phyloP scores from a whole-genome alignment of 176 grass and related monocot genomes.

The Saccharum officinarum region DNA sequence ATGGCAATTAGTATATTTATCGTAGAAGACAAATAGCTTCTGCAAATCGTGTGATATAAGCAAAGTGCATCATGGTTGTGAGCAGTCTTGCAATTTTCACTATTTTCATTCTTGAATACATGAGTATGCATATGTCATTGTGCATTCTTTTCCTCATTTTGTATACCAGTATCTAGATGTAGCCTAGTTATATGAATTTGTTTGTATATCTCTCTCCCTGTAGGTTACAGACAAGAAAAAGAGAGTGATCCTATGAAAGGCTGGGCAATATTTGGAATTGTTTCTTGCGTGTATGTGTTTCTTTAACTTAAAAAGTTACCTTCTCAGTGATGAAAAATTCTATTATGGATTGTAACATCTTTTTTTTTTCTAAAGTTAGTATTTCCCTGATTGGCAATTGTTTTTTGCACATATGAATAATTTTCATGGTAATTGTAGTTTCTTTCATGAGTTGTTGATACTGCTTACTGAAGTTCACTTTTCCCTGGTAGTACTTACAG shows the following conservation, averaged over 20 bases:
- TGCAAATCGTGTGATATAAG: not conserved
- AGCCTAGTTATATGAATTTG: not conserved
- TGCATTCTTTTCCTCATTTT: not conserved
- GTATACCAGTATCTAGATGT: constrained; percentile 6
- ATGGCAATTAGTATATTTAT: not conserved
- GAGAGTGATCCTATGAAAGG: constrained; percentile 59
- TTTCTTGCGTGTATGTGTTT: constrained; percentile 80
- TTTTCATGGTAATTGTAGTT: not conserved
- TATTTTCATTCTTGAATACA: constrained; percentile 1
- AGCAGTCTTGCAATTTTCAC: constrained; percentile 10
- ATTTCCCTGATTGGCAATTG: constrained; percentile 29
- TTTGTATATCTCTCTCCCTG: not conserved
- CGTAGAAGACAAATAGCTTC: not conserved
- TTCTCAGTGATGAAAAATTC: not conserved
- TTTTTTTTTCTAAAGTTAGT: not conserved
- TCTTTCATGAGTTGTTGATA: constrained; percentile 18
- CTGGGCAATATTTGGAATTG: constrained; percentile 82
- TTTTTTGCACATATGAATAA: constrained; percentile 42
- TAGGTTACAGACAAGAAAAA: constrained; percentile 68
- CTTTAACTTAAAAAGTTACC: constrained; percentile 24
- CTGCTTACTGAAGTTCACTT: constrained; percentile 14
- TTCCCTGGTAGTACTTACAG: constrained; percentile 26
- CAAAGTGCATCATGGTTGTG: not conserved
- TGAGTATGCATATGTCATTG: not conserved
- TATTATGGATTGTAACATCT: not conserved